Base-by-base conservation (phyloP, 2,329 filamentous ascomycete species). In the Monosporascus sp. region DNA sequence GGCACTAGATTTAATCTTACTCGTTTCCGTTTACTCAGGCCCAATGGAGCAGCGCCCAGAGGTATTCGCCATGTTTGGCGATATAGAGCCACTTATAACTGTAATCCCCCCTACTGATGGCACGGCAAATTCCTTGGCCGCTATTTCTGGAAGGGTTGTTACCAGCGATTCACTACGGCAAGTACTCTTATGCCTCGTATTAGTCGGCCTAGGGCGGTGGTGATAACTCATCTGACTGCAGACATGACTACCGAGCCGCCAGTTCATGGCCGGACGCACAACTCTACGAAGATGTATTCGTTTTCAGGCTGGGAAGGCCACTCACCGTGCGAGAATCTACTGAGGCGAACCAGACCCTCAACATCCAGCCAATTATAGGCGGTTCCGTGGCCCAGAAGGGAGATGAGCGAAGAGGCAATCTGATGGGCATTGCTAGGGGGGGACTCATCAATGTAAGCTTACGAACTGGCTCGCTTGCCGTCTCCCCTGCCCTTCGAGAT, bases 211-310 rank as follows among this genome's bases (percentile, higher is more conserved):
- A 31, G 14, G 27, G 27, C 27, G 9, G 9, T 14, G 27, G 27
- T 14, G 27, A 31, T 14, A 11, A 11, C 27, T 14, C 27, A 31
- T 31, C 14, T 31, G 11, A 5, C 27, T 14, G 9, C 19, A 63
- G 63, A 19, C 64, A 67, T 46, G 63, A 66, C 38, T 67, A 67
- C 50, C 52, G 63, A 17, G 54, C 22, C 6, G 37, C 45, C 3
- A 55, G 51, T 26, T 37, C 55, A 2, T 55, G 55, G 40, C 49
- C 65, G 38, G 59, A 65, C 40, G 56, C 58, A 3, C n/a, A 55
- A 20, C 56, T 66, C 7, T 61, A 59, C 48, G 57, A 60, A 53
- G 55, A 59, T 16, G 59, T 65, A 8, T 64, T 63, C 19, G 31
- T 22, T 11, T 55, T 57, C 20, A 61, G 61, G 61, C 47, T 53